These are phyloP conservation scores for Nothophaeocryptopus gaeumannii DNA, from an alignment of 2,329 filamentous ascomycete genomes.

Conservation along the genomic window DNA sequence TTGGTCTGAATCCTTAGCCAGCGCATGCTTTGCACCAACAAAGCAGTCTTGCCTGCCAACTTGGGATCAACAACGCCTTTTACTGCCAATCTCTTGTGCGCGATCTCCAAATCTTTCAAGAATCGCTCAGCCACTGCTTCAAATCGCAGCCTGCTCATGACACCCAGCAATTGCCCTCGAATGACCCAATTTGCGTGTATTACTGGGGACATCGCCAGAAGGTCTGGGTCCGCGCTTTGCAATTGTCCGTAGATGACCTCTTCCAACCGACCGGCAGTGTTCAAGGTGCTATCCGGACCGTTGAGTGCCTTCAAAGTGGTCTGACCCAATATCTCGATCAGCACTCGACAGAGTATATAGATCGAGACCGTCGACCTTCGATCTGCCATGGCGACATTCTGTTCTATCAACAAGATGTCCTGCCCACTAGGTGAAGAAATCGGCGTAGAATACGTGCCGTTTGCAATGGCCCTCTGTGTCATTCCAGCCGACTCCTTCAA, in stretches of 20 bases:
- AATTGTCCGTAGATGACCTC: conserved; percentile 96
- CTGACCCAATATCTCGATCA: conserved; percentile 91
- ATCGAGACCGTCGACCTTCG: conserved; percentile 91
- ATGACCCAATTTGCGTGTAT: conserved; percentile 95
- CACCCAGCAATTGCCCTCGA: conserved; percentile 87
- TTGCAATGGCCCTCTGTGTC: conserved; percentile 24
- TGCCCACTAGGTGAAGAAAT: conserved; percentile 25
- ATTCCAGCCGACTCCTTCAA: conserved; percentile 23
- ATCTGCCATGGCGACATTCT: conserved; percentile 51
- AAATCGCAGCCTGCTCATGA: conserved; percentile 94
- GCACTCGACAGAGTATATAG: conserved; percentile 88
- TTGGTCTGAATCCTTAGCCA: conserved; percentile 75
- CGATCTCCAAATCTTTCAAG: conserved; percentile 72
- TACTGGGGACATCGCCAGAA: conserved; percentile 71
- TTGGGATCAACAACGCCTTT: conserved; percentile 68
- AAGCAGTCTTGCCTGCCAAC: conserved; percentile 75
- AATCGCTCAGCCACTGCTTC: conserved; percentile 78
- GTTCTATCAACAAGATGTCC: conserved; percentile 30
- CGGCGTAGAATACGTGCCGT: conserved; percentile 19
- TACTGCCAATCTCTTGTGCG: conserved; percentile 69
- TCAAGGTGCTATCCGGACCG: conserved; percentile 55
- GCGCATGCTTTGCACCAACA: conserved; percentile 88
- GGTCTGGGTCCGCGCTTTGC: conserved; percentile 80
- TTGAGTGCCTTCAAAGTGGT: conserved; percentile 74
- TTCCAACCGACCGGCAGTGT: conserved; percentile 92